Conservation (phyloP, 2,329 filamentous ascomycete species). For the Phyllosticta citribraziliensis region DNA sequence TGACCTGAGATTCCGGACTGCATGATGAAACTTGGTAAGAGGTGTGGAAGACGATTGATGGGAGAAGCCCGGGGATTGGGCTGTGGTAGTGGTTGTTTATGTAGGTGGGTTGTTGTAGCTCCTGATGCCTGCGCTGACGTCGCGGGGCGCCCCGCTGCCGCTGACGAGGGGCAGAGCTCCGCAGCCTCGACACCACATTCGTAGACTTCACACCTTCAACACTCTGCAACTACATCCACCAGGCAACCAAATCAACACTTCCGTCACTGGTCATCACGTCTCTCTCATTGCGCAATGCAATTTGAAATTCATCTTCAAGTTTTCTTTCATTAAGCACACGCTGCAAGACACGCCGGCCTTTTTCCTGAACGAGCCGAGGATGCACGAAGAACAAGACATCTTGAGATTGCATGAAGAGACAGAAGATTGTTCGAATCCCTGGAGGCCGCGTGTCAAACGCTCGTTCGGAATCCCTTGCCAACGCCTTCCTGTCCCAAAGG, state of each 20-base stretch:
- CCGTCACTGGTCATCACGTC: not conserved
- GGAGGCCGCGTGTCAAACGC: no score
- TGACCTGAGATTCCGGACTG: constrained; percentile 70
- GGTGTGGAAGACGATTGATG: not conserved
- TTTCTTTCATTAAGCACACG: no score
- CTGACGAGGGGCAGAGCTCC: not conserved
- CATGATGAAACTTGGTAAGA: constrained; percentile 41
- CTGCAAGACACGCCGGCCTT: no score
- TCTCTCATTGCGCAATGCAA: not conserved
- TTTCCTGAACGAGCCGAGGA: no score
- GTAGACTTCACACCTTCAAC: not conserved
- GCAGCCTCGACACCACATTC: not conserved
- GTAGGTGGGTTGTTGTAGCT: not conserved
- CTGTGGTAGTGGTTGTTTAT: constrained; percentile 3
- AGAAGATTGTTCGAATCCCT: no score
- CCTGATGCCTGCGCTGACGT: constrained; percentile 1
- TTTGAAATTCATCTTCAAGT: not conserved
- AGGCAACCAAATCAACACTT: not conserved
- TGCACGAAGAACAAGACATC: no score
- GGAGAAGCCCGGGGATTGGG: not conserved
- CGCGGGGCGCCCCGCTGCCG: not conserved
- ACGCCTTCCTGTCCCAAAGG: no score
- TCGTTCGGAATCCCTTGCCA: no score
- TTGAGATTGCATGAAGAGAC: no score
- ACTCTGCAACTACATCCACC: not conserved